Percentiles rank a stretch among this genome's conserved stretches.
phyloP scores from a whole-genome alignment of 2,329 filamentous ascomycete species.

The Cytospora piceicola region DNA sequence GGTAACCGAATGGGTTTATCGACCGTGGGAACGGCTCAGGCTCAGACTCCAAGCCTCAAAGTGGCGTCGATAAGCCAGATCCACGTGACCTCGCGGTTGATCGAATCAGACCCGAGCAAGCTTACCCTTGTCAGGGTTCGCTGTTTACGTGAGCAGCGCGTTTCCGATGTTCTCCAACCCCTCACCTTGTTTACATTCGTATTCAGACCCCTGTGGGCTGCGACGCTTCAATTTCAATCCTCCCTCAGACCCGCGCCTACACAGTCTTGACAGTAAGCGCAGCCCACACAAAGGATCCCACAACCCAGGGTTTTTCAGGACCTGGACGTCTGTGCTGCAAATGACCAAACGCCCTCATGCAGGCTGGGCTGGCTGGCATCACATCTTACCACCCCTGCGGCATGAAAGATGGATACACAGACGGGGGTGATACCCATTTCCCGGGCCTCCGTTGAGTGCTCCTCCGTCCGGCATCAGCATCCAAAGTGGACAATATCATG shows the following conservation, averaged over 20 bases:
- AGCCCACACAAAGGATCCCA: conserved; percentile 3
- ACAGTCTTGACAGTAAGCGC: no score
- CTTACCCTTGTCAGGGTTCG: conserved; percentile 27
- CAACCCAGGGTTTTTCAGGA: conserved; percentile 7
- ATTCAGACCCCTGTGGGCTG: conserved; percentile 14
- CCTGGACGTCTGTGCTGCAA: conserved; percentile 19
- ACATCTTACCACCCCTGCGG: conserved; percentile 19
- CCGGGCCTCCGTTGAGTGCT: conserved; percentile 4
- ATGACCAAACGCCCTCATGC: conserved; percentile 26
- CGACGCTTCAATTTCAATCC: conserved; percentile 21
- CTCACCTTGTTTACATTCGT: conserved; percentile 30
- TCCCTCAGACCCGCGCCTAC: conserved; percentile 17
- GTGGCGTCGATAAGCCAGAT: neutral
- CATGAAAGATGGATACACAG: conserved; percentile 10
- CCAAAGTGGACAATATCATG: neutral
- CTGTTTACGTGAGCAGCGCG: conserved; percentile 31
- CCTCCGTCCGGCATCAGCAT: neutral
- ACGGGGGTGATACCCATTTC: conserved; percentile 8
- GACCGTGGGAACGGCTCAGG: neutral
- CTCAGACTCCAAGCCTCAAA: neutral
- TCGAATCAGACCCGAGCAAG: conserved; percentile 24
- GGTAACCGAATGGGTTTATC: no score
- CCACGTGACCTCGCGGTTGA: conserved; percentile 30
- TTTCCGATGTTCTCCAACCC: neutral
- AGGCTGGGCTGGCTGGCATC: conserved; percentile 23